Evolutionary conservation across 352 stramenopile genomes (phyloP).

Genomic region (Phytophthora syringae): DNA sequence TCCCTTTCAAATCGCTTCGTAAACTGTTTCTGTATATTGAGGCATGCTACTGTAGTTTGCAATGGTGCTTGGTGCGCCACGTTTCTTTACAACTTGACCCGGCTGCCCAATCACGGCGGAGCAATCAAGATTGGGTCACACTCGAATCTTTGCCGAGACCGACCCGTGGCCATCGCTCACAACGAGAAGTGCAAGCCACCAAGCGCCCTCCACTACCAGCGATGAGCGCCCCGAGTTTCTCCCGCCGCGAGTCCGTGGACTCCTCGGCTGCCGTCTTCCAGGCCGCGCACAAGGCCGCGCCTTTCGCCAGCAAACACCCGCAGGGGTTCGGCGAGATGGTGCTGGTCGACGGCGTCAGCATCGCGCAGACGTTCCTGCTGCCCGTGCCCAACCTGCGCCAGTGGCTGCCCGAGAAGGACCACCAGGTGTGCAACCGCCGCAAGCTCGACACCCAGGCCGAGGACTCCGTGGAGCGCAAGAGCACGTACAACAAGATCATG

Average conservation of each 20-base stretch:
- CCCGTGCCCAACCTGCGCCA: conserved; percentile 76
- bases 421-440: conserved; percentile 66
- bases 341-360: conserved; percentile 71
- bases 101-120: conserved; percentile 18
- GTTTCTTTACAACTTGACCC: conserved; percentile 16
- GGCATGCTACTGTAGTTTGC: background rate
- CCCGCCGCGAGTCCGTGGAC: conserved; percentile 35
- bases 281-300: conserved; percentile 60
- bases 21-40: too few species aligned
- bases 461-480: conserved; percentile 67
- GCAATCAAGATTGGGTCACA: conserved; percentile 32
- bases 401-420: conserved; percentile 66
- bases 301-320: conserved; percentile 81
- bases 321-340: conserved; percentile 84
- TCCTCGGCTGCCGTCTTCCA: conserved; percentile 46
- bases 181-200: conserved; percentile 31
- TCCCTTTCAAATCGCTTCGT: too few species aligned
- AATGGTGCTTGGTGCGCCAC: conserved; percentile 38
- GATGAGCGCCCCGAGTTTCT: conserved; percentile 27
- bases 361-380: conserved; percentile 73
- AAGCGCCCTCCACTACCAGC: conserved; percentile 3
- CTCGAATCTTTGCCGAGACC: conserved; percentile 26
- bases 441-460: conserved; percentile 80
- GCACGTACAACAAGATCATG: conserved; percentile 91
- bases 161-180: conserved; percentile 26